A percentile compares a stretch with the other conserved stretches of the same genome.
These are phyloP conservation scores for Ailanthus altissimus DNA, from an alignment of 345 rosid genomes.

Conservation along the genomic window DNA sequence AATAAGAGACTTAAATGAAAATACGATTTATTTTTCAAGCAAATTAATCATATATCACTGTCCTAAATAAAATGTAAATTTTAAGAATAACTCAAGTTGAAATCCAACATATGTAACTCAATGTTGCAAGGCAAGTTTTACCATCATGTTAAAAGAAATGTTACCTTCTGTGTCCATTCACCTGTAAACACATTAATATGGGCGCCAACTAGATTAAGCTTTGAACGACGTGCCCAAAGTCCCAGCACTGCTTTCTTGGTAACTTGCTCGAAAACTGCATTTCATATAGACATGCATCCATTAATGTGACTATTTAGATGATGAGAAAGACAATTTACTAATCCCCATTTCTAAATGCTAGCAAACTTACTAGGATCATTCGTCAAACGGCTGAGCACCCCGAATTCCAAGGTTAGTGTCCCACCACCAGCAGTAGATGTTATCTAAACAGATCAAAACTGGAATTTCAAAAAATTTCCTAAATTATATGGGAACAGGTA, in stretches of 20 bases:
- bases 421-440: conserved; percentile 99
- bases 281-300: conserved; percentile 18
- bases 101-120: neutral
- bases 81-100: neutral
- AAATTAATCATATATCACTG: neutral
- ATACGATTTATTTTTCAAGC: neutral
- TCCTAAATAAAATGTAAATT: neutral
- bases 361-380: conserved; percentile 82
- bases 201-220: conserved; percentile 90
- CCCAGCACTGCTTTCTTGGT: conserved; percentile 92
- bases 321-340: conserved; percentile 14
- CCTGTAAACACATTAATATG: conserved; percentile 99
- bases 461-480: conserved; percentile 14
- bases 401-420: conserved; percentile 95
- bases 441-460: conserved; percentile 52
- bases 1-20: neutral
- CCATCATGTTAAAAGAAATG: conserved; percentile 16
- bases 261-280: conserved; percentile 90
- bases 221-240: conserved; percentile 96
- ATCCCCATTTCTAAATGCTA: neutral
- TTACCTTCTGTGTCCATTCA: conserved; percentile 99
- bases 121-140: neutral
- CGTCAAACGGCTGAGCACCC: conserved; percentile 87
- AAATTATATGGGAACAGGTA: conserved; percentile 11
- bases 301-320: neutral